Evolutionary conservation across 257 asterid genomes (phyloP).

Genomic region (Salvia hispanica): DNA sequence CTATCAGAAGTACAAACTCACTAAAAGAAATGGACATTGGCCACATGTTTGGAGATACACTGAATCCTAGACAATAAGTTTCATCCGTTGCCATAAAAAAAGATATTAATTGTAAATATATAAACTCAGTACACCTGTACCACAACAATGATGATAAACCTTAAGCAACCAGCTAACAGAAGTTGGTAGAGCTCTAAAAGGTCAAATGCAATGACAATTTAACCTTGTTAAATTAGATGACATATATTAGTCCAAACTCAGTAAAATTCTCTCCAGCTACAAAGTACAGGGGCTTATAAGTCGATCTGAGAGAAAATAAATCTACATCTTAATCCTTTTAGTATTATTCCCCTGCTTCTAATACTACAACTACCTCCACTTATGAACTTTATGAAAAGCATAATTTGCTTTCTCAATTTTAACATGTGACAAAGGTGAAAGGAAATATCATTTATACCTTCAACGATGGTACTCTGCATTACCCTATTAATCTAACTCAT

Average conservation of each 20-base stretch:
- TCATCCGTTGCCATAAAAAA: neutral
- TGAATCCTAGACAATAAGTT: slow-evolving; percentile 7
- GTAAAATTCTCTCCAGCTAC: neutral
- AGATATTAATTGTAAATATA: neutral
- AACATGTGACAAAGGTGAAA: neutral
- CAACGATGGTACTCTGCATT: no score
- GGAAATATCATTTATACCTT: neutral
- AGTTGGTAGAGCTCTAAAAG: slow-evolving; percentile 2
- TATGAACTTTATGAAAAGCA: no score
- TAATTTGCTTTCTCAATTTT: no score
- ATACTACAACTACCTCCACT: no score
- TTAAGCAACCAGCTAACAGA: slow-evolving; percentile 1
- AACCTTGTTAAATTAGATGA: neutral
- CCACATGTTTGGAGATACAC: neutral
- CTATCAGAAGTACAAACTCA: slow-evolving; percentile 2
- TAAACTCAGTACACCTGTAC: slow-evolving; percentile 3
- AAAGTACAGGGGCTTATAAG: no score
- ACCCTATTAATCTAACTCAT: no score
- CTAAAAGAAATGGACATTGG: neutral
- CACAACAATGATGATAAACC: neutral
- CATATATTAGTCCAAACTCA: neutral
- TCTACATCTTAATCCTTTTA: no score
- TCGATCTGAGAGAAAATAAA: no score
- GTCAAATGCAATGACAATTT: slow-evolving; percentile 1
- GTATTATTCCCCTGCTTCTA: no score